These are phyloP conservation scores for Paralagenidium karlingii DNA, from an alignment of 352 stramenopile species.

Conservation along the genomic window DNA sequence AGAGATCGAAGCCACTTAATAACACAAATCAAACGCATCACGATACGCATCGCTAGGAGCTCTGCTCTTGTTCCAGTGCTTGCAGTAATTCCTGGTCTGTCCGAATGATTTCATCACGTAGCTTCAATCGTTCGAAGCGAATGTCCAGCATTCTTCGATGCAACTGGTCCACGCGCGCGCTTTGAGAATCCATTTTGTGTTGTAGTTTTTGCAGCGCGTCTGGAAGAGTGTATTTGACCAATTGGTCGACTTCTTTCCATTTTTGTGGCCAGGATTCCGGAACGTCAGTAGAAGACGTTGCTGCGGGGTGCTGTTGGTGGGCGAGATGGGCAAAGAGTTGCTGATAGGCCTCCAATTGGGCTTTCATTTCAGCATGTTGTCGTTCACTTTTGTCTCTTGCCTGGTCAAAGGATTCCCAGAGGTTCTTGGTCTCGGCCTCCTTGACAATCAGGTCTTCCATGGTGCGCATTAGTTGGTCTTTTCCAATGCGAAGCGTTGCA, in stretches of 20 bases:
- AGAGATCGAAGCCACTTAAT: neutral
- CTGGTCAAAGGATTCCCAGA: too few species aligned
- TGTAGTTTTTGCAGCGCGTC: slow-evolving; percentile 35
- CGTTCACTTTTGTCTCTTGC: too few species aligned
- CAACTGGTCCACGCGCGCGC: slow-evolving; percentile 38
- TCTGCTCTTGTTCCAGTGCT: slow-evolving; percentile 12
- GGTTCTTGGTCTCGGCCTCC: slow-evolving; percentile 43
- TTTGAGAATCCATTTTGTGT: slow-evolving; percentile 55
- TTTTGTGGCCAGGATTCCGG: too few species aligned
- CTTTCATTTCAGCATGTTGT: too few species aligned
- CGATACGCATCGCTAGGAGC: neutral
- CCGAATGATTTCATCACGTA: slow-evolving; percentile 41
- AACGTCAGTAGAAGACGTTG: too few species aligned
- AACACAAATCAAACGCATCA: neutral
- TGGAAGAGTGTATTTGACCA: slow-evolving; percentile 35
- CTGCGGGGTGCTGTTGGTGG: too few species aligned
- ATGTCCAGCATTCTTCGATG: slow-evolving; percentile 43
- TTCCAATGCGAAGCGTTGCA: slow-evolving; percentile 25
- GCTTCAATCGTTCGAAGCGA: slow-evolving; percentile 21
- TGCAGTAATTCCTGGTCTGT: slow-evolving; percentile 50
- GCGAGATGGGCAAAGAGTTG: too few species aligned
- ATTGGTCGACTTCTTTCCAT: too few species aligned
- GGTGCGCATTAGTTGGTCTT: slow-evolving; percentile 40
- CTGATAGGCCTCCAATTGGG: too few species aligned
- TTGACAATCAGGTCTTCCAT: slow-evolving; percentile 51